phyloP scores from a whole-genome alignment of 352 stramenopile genomes.

The Globisporangium alternatum region DNA sequence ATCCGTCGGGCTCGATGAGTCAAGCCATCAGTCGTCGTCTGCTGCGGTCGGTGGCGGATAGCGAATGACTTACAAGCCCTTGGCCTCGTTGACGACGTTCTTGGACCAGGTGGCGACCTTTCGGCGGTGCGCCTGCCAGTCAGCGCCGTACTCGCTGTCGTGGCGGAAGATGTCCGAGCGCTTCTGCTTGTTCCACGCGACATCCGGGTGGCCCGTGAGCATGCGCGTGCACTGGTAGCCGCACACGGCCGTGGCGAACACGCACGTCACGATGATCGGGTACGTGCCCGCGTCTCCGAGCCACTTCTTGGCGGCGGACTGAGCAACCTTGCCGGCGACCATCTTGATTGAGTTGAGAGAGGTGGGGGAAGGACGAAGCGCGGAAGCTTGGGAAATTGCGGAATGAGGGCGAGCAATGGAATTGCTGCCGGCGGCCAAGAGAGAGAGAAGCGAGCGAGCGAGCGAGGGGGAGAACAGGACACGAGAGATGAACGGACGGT shows the following conservation, averaged over 20 bases:
- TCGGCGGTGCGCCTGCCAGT: constrained; percentile 78
- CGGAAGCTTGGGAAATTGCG: constrained; percentile 48
- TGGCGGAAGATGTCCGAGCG: constrained; percentile 70
- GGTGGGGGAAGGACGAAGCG: constrained; percentile 9
- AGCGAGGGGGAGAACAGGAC: not conserved
- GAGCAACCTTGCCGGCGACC: constrained; percentile 42
- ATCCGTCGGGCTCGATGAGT: not conserved
- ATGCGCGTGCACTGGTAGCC: constrained; percentile 76
- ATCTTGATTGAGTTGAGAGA: constrained; percentile 32
- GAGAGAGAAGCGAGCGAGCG: not conserved
- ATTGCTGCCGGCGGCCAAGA: not conserved
- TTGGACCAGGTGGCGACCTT: constrained; percentile 65
- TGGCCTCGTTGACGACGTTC: constrained; percentile 80
- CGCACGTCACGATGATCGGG: constrained; percentile 72
- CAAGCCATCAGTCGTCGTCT: not conserved
- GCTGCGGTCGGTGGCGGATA: not conserved
- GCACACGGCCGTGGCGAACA: constrained; percentile 55
- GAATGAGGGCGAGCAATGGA: constrained; percentile 41
- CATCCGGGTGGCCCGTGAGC: constrained; percentile 62
- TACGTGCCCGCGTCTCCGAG: constrained; percentile 76
- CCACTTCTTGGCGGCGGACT: constrained; percentile 62
- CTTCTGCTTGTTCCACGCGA: constrained; percentile 81
- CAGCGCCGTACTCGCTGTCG: constrained; percentile 50
- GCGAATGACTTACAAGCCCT: constrained; percentile 44
- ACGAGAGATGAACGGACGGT: constrained; percentile 7